These are phyloP conservation scores for Fulvia fulva DNA, from an alignment of 2,329 filamentous ascomycete species.

Conservation along the genomic window DNA sequence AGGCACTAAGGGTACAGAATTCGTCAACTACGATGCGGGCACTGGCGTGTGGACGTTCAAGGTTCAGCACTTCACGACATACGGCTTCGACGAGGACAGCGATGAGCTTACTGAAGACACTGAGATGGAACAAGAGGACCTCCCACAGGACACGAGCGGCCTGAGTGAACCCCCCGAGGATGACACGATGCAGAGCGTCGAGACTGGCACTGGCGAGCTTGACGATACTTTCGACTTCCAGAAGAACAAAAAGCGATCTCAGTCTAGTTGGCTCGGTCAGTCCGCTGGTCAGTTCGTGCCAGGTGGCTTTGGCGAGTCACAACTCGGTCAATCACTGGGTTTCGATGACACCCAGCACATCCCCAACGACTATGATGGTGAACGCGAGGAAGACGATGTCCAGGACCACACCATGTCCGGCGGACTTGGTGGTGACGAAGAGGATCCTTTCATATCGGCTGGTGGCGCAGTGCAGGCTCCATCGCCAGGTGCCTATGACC, in stretches of 20 bases:
- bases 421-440: slow-evolving; percentile 22
- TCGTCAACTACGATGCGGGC: slow-evolving; percentile 72
- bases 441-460: slow-evolving; percentile 24
- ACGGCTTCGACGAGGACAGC: slow-evolving; percentile 71
- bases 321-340: slow-evolving; percentile 46
- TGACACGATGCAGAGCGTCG: slow-evolving; percentile 28
- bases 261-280: slow-evolving; percentile 23
- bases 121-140: slow-evolving; percentile 38
- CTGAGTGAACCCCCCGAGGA: slow-evolving; percentile 35
- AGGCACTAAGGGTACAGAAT: slow-evolving; percentile 74
- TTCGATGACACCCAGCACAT: slow-evolving; percentile 56
- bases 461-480: slow-evolving; percentile 31
- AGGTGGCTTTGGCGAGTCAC: background rate
- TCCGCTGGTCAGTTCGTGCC: background rate
- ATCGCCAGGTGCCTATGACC: slow-evolving; percentile 26
- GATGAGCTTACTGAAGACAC: slow-evolving; percentile 58
- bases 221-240: slow-evolving; percentile 57
- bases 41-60: slow-evolving; percentile 86
- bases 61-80: slow-evolving; percentile 96
- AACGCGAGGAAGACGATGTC: slow-evolving; percentile 36
- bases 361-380: slow-evolving; percentile 52
- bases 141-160: slow-evolving; percentile 52
- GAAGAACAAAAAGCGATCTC: slow-evolving; percentile 40
- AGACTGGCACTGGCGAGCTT: slow-evolving; percentile 18
- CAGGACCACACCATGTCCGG: slow-evolving; percentile 39